Percentiles rank a stretch among this genome's conserved stretches.
phyloP scores from a whole-genome alignment of 805 yeast species.

The Wickerhamomyces canadensis region DNA sequence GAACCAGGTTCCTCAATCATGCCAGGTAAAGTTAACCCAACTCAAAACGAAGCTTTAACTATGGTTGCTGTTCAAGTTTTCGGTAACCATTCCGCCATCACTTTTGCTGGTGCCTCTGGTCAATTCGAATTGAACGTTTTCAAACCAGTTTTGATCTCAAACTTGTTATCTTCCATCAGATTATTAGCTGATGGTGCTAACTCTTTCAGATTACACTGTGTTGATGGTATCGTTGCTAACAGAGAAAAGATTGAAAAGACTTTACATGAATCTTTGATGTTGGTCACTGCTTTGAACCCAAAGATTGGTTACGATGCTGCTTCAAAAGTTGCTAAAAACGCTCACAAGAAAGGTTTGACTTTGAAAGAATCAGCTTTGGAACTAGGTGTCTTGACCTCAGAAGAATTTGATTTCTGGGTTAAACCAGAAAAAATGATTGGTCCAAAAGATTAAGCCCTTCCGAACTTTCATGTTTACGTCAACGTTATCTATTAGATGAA shows the following conservation, averaged over 20 bases:
- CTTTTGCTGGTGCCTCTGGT: conserved; percentile 97
- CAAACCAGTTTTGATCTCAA: conserved; percentile 93
- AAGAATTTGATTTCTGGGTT: conserved; percentile 95
- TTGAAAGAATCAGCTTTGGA: conserved; percentile 92
- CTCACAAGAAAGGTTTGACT: conserved; percentile 96
- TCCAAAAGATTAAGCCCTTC: conserved; percentile 44
- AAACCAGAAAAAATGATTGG: conserved; percentile 98
- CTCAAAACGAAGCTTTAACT: conserved; percentile 97
- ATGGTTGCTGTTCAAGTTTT: conserved; percentile 98
- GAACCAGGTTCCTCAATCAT: conserved; percentile 99
- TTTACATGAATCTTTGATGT: conserved; percentile 92
- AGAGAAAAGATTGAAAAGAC: conserved; percentile 78
- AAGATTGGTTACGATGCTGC: conserved; percentile 98
- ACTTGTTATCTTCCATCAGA: conserved; percentile 82
- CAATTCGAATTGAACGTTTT: conserved; percentile 97
- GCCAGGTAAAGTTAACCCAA: conserved; percentile 99
- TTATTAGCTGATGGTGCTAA: conserved; percentile 82
- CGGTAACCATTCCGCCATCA: conserved; percentile 93
- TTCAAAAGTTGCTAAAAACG: conserved; percentile 96
- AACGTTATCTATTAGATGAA: too few species aligned
- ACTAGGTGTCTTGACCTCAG: conserved; percentile 74
- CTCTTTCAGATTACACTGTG: conserved; percentile 93
- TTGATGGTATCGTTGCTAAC: conserved; percentile 90
- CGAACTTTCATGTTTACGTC: too few species aligned
- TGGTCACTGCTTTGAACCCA: conserved; percentile 97